Evolutionary conservation across 2,329 filamentous ascomycete genomes (phyloP), one percentile per base, ranked within the genome.

Genomic region (Ceratocystis harringtonii): DNA sequence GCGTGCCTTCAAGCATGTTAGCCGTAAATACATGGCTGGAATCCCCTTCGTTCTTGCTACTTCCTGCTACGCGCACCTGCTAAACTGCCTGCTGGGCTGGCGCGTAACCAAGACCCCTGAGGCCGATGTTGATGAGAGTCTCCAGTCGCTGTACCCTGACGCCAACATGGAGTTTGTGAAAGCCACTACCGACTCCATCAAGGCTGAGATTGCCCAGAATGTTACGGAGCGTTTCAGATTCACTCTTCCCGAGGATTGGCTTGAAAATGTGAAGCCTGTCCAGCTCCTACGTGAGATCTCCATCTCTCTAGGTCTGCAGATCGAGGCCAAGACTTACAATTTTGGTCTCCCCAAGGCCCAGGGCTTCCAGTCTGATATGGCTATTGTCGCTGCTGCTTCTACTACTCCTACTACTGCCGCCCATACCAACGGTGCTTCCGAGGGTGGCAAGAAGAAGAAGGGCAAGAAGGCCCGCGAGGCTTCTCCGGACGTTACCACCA

Each of bases 1-100:
- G n/a, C 86, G 94, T 78, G 86, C 89, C 4, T 96, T 97, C 82
- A 99, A 99, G 82, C 92, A 99, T 76, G 80, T 94, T 69, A 83
- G 88, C 66, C 86, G 90, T 74, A 82, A 82, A 70, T 89, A 95
- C 74, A 80, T 99, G 68, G 86, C 88, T 69, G 84, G 88, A 68
- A 77, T 96, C 22, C 90, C 94, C 25, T 81, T 88, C 69, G 85
- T 89, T 15, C 86, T 97, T 68, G 85, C 87, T n/a, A 82, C 89
- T 61, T 80, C 89, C 67, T 92, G 89, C 73, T 78, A 92, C 68
- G 81, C 92, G 5, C 94, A 99, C 73, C 80, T 99, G 62, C 81
- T 99, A 70, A 99, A 99, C 79, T 99, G 94, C 75, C 80, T 99
- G 50, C 80, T 99, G 44, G 94, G 94, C 15, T 80, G 80, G 61